Percentiles rank a stretch among this genome's conserved stretches.
phyloP scores from a whole-genome alignment of 352 stramenopile genomes.

The Phytophthora chlamydospora region DNA sequence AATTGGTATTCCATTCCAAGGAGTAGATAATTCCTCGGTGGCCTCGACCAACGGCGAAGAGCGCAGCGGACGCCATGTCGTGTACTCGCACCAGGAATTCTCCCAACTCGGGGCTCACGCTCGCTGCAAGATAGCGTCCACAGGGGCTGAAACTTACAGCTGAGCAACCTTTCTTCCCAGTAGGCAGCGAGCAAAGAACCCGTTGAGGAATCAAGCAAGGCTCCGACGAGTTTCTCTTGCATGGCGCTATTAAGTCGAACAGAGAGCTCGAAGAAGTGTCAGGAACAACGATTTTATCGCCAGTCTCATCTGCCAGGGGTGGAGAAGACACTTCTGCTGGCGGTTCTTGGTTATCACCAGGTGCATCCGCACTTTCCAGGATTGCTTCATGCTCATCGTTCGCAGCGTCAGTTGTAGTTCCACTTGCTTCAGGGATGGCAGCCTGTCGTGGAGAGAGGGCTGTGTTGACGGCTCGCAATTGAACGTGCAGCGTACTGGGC shows the following conservation, averaged over 20 bases:
- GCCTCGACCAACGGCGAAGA: conserved; percentile 45
- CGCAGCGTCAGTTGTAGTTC: neutral
- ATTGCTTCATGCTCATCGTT: conserved; percentile 3
- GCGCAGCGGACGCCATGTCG: conserved; percentile 41
- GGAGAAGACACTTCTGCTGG: neutral
- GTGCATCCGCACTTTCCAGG: neutral
- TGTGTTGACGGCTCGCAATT: conserved; percentile 31
- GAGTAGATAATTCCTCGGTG: conserved; percentile 68
- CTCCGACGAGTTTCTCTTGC: conserved; percentile 41
- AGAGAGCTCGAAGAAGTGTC: conserved; percentile 8
- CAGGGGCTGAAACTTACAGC: conserved; percentile 66
- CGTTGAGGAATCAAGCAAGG: conserved; percentile 63
- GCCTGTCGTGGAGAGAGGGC: conserved; percentile 11
- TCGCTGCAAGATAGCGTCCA: conserved; percentile 57
- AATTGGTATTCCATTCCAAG: conserved; percentile 49
- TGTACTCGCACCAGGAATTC: conserved; percentile 59
- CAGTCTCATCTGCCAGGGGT: neutral
- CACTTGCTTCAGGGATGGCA: neutral
- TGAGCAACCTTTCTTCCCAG: conserved; percentile 63
- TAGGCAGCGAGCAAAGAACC: conserved; percentile 57
- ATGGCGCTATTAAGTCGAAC: conserved; percentile 34
- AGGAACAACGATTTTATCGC: neutral
- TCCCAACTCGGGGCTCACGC: conserved; percentile 37
- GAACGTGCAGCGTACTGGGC: conserved; percentile 49
- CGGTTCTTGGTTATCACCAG: conserved; percentile 25